A percentile compares a stretch with the other conserved stretches of the same genome.
phyloP scores from a whole-genome alignment of 768 basidiomycete genomes.

The Multifurca ochricompacta region DNA sequence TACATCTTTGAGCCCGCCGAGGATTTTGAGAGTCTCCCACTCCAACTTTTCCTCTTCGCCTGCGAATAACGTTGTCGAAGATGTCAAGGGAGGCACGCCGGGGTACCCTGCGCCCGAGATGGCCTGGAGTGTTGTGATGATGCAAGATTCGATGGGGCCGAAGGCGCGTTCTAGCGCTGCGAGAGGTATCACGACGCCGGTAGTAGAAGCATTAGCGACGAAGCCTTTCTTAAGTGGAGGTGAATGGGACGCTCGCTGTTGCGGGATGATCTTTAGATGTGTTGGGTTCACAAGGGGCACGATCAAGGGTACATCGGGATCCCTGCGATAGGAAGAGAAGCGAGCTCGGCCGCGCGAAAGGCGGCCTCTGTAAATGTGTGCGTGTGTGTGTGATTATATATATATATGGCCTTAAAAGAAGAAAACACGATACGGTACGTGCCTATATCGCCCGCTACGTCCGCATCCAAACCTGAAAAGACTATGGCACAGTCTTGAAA shows the following conservation, averaged over 20 bases:
- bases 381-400: too few species aligned
- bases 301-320: conserved; percentile 88
- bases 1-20: conserved; percentile 68
- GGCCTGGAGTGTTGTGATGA: conserved; percentile 96
- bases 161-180: conserved; percentile 84
- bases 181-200: conserved; percentile 87
- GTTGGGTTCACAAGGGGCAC: conserved; percentile 91
- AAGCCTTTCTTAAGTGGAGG: conserved; percentile 76
- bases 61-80: conserved; percentile 88
- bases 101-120: conserved; percentile 99
- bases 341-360: conserved; percentile 80
- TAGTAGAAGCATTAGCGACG: conserved; percentile 97
- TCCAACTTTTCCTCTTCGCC: conserved; percentile 98
- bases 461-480: conserved; percentile 94
- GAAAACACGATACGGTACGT: conserved; percentile 24
- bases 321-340: conserved; percentile 93
- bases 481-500: conserved; percentile 80
- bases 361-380: conserved; percentile 65
- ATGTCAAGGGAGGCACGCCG: conserved; percentile 87
- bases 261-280: conserved; percentile 76
- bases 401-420: conserved; percentile 3
- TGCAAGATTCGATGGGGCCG: conserved; percentile 85
- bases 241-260: conserved; percentile 65
- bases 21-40: conserved; percentile 97
- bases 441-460: conserved; percentile 96